Evolutionary conservation across 306 rosid genomes (phyloP).

Genomic region (Vigna hirtella): DNA sequence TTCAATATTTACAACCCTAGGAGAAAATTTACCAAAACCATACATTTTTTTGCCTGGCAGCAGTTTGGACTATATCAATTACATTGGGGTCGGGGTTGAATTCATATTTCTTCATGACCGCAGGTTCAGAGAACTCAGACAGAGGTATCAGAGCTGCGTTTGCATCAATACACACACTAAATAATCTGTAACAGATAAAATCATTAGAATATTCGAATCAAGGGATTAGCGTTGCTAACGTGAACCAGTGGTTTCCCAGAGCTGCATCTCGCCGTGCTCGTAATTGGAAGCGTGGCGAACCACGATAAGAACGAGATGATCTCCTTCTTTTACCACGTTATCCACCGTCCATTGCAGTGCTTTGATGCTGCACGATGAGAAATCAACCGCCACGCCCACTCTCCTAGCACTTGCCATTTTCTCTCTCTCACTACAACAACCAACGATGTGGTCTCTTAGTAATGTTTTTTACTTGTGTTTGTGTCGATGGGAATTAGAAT

Average conservation of each 20-base stretch:
- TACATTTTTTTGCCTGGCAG: conserved; percentile 63
- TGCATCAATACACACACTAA: not conserved
- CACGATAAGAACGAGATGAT: conserved; percentile 65
- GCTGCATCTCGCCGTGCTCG: conserved; percentile 86
- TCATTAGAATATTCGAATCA: not conserved
- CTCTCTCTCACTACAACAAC: not conserved
- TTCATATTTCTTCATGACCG: conserved; percentile 69
- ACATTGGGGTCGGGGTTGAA: conserved; percentile 59
- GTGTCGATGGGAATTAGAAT: not conserved
- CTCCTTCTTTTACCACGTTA: conserved; percentile 73
- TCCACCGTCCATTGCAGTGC: conserved; percentile 86
- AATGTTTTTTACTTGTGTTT: not conserved
- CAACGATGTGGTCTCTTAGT: not conserved
- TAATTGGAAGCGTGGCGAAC: conserved; percentile 55
- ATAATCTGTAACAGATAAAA: not conserved
- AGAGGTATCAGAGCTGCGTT: conserved; percentile 79
- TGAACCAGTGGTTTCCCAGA: conserved; percentile 80
- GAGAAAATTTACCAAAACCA: not conserved
- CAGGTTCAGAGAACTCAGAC: conserved; percentile 60
- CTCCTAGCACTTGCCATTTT: conserved; percentile 52
- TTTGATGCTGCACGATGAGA: conserved; percentile 75
- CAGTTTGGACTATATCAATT: conserved; percentile 57
- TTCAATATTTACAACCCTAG: not conserved
- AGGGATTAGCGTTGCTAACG: conserved; percentile 52
- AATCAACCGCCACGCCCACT: conserved; percentile 90